Evolutionary conservation across 306 rosid genomes (phyloP), one percentile per base, ranked within the genome.

Genomic region (Rosa rugosa): DNA sequence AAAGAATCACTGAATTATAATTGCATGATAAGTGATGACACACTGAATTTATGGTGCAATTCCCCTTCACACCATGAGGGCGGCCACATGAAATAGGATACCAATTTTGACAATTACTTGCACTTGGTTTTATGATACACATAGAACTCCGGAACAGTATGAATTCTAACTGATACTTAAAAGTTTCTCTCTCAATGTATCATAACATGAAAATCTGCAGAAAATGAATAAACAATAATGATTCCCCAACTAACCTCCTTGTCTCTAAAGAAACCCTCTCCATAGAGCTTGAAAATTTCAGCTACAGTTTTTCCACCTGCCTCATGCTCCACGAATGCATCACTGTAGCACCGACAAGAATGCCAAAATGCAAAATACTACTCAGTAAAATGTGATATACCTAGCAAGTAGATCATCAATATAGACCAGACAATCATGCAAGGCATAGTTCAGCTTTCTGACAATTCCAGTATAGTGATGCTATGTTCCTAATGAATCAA

Each of bases 261-360:
- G 47, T 91, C 87, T 72, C 99, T 93, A 79, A 95, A 95, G 86
- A 86, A 91, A 46, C 78, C 76, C 84, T 95, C 99, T 73, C 99
- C 99, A 67, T 90, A 64, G 75, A 63, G 89, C 79, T 89, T 91
- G 88, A 95, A 95, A 80, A 95, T 90, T 71, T 95, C 97, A 77
- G 96, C 91, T 53, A 95, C 96, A 68, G 94, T 85, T 73, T 82
- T 79, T 82, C 93, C 99, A 25, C 80, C 89, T 44, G 54, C 86
- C 44, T 90, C 90, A 80, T 90, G 74, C 92, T 95, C 99, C 79
- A 95, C 86, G 85, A 91, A 83, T 40, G 88, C 71, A 84, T 95
- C 99, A 83, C 99, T 95, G 86, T 23, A 78, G 80, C 85, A 80
- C 40, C 75, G 81, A 81, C 31, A 81, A 66, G 81, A 46, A 85